phyloP scores from a whole-genome alignment of 106 monocot species.

The Amphibolis antarctica region DNA sequence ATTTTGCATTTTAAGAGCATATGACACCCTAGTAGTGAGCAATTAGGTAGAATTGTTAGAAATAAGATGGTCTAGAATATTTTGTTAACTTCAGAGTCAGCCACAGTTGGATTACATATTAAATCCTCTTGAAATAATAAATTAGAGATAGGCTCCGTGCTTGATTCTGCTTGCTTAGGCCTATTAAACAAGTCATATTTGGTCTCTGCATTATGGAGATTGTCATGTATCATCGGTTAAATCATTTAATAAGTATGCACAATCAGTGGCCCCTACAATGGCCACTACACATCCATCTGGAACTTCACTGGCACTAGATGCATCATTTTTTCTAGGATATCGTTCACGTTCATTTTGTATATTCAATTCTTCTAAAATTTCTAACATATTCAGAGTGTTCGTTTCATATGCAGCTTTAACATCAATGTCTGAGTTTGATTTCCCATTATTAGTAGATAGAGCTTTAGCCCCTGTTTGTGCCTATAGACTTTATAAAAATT shows the following conservation, averaged over 20 bases:
- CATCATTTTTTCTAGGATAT: neutral
- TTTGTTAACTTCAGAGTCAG: conserved; percentile 24
- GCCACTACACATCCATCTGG: neutral
- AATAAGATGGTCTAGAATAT: neutral
- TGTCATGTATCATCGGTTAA: neutral
- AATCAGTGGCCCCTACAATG: too few relatives aligned
- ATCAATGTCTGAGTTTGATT: neutral
- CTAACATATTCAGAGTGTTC: neutral
- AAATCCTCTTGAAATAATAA: conserved; percentile 21
- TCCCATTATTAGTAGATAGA: too few relatives aligned
- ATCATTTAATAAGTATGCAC: conserved; percentile 7
- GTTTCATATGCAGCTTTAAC: neutral
- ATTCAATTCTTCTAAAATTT: conserved; percentile 1
- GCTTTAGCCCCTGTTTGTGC: too few relatives aligned
- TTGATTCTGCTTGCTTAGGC: conserved; percentile 5
- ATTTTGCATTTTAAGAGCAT: neutral
- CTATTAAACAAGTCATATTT: neutral
- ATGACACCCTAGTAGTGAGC: neutral
- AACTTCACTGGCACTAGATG: conserved; percentile 2
- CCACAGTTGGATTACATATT: conserved; percentile 11
- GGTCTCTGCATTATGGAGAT: conserved; percentile 13
- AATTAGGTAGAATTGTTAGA: neutral
- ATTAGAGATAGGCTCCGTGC: conserved; percentile 18
- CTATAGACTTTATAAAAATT: too few relatives aligned
- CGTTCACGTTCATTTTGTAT: neutral